Evolutionary conservation across 257 asterid genomes (phyloP).

Genomic region (Plantago major): DNA sequence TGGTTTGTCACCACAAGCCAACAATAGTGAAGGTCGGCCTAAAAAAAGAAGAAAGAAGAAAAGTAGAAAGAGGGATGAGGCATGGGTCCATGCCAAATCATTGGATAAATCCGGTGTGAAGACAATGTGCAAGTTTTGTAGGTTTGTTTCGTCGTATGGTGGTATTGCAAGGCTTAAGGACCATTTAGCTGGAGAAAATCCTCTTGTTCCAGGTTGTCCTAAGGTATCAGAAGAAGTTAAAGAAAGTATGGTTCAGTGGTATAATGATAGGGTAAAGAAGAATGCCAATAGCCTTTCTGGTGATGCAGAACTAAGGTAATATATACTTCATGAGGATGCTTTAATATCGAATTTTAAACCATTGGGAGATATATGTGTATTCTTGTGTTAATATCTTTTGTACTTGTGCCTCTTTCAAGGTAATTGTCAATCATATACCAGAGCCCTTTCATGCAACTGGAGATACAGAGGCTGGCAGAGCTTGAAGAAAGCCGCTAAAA

Average conservation of each 20-base stretch:
- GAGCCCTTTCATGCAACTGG: too few species aligned
- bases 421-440: too few species aligned
- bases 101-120: conserved; percentile 39
- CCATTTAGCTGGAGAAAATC: conserved; percentile 51
- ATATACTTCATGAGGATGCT: not conserved
- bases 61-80: conserved; percentile 40
- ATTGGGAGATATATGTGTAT: too few species aligned
- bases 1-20: too few species aligned
- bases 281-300: conserved; percentile 33
- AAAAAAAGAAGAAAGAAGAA: conserved; percentile 21
- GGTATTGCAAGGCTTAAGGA: conserved; percentile 58
- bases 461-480: too few species aligned
- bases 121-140: conserved; percentile 48
- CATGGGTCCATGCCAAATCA: conserved; percentile 49
- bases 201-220: conserved; percentile 38
- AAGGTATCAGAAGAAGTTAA: conserved; percentile 40
- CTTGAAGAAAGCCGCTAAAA: too few species aligned
- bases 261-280: conserved; percentile 29
- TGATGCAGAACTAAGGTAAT: conserved; percentile 39
- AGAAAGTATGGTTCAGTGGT: conserved; percentile 40
- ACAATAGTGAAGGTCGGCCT: too few species aligned
- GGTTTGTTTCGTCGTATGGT: conserved; percentile 44
- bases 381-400: too few species aligned
- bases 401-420: too few species aligned
- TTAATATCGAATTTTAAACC: too few species aligned